These are phyloP conservation scores for Blastobotrys proliferans DNA, from an alignment of 1,139 yeast species.

Conservation along the genomic window DNA sequence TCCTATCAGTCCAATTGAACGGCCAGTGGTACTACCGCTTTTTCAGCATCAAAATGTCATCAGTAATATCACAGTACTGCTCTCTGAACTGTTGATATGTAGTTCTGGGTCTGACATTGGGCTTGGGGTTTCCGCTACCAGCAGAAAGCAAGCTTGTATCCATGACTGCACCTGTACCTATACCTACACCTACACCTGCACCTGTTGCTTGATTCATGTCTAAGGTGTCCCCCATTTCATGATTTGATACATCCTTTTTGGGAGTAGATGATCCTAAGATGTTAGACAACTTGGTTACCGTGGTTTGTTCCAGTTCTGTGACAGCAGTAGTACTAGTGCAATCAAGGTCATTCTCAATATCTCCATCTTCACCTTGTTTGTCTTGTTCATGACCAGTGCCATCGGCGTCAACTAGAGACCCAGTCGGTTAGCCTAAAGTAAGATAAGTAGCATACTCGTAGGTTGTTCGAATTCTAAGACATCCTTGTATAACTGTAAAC, in stretches of 20 bases:
- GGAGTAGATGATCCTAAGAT: neutral
- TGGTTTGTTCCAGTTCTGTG: neutral
- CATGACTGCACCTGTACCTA: no score
- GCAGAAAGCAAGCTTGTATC: no score
- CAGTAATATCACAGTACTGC: neutral
- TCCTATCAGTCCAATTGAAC: neutral
- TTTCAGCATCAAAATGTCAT: slow-evolving; percentile 1
- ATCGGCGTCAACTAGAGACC: no score
- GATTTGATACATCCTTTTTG: neutral
- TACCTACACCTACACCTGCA: no score
- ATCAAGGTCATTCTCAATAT: neutral
- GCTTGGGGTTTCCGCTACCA: no score
- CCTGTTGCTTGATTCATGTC: neutral
- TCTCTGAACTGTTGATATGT: neutral
- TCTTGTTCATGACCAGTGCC: no score
- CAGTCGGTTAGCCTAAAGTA: no score
- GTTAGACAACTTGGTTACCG: neutral
- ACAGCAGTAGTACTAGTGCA: neutral
- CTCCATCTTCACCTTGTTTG: no score
- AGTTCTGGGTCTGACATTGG: no score
- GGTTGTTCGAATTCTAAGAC: no score
- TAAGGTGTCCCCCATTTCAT: neutral
- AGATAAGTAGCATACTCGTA: no score
- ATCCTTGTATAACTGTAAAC: no score
- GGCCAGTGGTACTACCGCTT: neutral